phyloP scores from a whole-genome alignment of 352 stramenopile species.

The Pythium plurisporium region DNA sequence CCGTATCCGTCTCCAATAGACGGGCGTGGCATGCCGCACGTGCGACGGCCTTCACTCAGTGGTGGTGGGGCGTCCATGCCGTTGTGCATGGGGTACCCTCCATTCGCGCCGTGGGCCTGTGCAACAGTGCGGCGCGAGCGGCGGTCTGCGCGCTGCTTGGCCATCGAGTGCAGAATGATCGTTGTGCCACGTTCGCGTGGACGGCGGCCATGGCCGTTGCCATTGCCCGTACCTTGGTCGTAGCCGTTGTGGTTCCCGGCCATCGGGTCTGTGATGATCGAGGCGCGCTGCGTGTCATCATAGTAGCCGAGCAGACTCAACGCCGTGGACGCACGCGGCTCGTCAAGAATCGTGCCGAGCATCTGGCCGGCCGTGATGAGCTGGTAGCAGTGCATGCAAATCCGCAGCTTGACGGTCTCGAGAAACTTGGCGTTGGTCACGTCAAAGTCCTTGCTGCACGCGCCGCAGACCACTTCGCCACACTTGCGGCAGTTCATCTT shows the following conservation, averaged over 20 bases:
- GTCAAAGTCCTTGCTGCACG: conserved; percentile 83
- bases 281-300: conserved; percentile 59
- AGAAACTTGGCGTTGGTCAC: conserved; percentile 49
- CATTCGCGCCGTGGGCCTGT: too few relatives aligned
- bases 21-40: not conserved
- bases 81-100: not conserved
- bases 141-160: conserved; percentile 14
- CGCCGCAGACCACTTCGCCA: conserved; percentile 82
- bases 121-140: not conserved
- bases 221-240: conserved; percentile 5
- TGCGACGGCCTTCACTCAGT: too few relatives aligned
- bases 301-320: conserved; percentile 64
- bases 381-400: conserved; percentile 86
- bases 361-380: conserved; percentile 64
- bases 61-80: too few relatives aligned
- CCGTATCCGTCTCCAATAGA: not conserved
- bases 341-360: conserved; percentile 41
- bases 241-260: conserved; percentile 9
- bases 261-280: conserved; percentile 42
- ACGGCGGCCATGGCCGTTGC: not conserved
- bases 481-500: conserved; percentile 88
- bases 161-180: conserved; percentile 77
- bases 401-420: conserved; percentile 70
- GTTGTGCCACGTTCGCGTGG: conserved; percentile 32
- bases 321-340: conserved; percentile 45